phyloP scores from a whole-genome alignment of 2,329 filamentous ascomycete species.

The Fusarium newnesense region DNA sequence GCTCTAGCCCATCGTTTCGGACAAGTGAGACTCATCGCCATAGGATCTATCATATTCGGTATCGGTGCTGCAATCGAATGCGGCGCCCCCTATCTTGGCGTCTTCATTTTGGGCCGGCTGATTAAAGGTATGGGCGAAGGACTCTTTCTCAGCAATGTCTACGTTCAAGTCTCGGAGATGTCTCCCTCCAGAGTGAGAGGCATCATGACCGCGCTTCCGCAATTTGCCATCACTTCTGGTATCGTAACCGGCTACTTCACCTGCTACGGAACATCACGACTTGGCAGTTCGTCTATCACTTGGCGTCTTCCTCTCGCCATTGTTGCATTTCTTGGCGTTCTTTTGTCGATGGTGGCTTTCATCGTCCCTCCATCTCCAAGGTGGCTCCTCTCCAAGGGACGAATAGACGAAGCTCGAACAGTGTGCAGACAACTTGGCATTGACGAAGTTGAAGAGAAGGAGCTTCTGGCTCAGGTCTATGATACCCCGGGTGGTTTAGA shows the following conservation, averaged over 20 bases:
- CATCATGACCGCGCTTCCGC: constrained; percentile 61
- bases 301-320: constrained; percentile 66
- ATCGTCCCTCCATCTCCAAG: constrained; percentile 63
- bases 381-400: constrained; percentile 61
- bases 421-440: constrained; percentile 56
- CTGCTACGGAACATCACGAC: constrained; percentile 65
- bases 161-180: constrained; percentile 68
- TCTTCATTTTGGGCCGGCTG: constrained; percentile 66
- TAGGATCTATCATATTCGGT: constrained; percentile 64
- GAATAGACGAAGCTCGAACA: constrained; percentile 54
- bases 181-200: constrained; percentile 63
- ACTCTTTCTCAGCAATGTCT: constrained; percentile 63
- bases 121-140: constrained; percentile 68
- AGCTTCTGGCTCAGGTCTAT: constrained; percentile 43
- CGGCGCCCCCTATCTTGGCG: constrained; percentile 51
- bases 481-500: constrained; percentile 30
- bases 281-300: constrained; percentile 57
- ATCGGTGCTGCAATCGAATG: constrained; percentile 59
- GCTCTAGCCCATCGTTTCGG: constrained; percentile 65
- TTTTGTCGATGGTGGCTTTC: constrained; percentile 47
- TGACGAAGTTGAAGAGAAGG: constrained; percentile 55
- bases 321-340: constrained; percentile 47
- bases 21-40: constrained; percentile 60
- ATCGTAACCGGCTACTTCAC: constrained; percentile 68
- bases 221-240: constrained; percentile 63